These are phyloP conservation scores for Colletotrichum lentis DNA, from an alignment of 2,329 filamentous ascomycete genomes.

Conservation along the genomic window DNA sequence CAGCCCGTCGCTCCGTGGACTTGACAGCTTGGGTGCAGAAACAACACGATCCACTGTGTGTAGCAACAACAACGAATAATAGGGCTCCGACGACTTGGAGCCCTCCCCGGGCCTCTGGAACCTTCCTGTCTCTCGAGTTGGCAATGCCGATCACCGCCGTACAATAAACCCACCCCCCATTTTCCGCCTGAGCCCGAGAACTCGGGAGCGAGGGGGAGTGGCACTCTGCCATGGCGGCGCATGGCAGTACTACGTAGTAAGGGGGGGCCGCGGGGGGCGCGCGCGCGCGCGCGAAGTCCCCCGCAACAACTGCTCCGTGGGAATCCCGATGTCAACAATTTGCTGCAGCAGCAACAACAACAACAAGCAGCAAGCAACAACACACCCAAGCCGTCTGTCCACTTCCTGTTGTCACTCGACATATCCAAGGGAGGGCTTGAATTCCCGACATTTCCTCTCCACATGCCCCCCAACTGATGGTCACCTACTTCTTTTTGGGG, in stretches of 20 bases:
- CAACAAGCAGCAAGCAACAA: not conserved
- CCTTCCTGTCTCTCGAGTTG: not conserved
- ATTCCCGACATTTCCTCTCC: not conserved
- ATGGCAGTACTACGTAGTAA: too few relatives aligned
- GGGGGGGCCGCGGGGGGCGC: too few relatives aligned
- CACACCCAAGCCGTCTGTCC: not conserved
- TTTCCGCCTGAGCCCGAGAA: not conserved
- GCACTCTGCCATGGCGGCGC: too few relatives aligned
- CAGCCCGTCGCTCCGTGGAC: not conserved
- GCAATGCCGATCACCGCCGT: slow-evolving; percentile 1
- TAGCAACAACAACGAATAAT: not conserved
- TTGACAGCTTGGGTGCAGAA: not conserved
- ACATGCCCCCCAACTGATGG: too few relatives aligned
- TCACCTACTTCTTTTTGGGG: too few relatives aligned
- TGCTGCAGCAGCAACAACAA: too few relatives aligned
- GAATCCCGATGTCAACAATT: not conserved
- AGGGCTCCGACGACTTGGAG: not conserved
- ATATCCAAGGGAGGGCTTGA: not conserved
- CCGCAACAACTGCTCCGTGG: not conserved
- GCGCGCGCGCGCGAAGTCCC: not conserved
- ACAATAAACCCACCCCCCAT: slow-evolving; percentile 19
- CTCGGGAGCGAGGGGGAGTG: not conserved
- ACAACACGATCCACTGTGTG: not conserved
- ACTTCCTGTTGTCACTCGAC: not conserved
- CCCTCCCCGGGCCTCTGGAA: not conserved